Conservation (phyloP, 345 rosid species). For the Heritiera littoralis region DNA sequence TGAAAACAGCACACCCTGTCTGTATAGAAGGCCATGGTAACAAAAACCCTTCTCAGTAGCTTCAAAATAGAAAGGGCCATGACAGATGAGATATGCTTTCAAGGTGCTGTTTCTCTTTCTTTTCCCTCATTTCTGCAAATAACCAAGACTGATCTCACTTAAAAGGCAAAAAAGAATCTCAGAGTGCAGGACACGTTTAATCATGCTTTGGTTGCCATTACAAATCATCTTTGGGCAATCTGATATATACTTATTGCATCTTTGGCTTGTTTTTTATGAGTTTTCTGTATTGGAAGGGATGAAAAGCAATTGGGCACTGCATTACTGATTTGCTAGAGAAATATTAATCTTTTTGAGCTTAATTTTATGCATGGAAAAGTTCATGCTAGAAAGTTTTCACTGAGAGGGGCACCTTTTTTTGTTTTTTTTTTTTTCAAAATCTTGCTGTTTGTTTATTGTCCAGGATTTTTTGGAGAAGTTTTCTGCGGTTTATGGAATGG, state of each 20-base stretch:
- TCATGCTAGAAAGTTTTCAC: not conserved
- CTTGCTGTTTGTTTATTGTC: constrained; percentile 6
- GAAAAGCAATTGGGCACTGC: not conserved
- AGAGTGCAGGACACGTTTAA: not conserved
- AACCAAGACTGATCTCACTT: not conserved
- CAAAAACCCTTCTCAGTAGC: not conserved
- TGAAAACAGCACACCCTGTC: not conserved
- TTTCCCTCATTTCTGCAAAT: not conserved
- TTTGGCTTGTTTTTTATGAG: not conserved
- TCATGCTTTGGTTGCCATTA: not conserved
- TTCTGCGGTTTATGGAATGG: constrained; percentile 98
- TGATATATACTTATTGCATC: not conserved
- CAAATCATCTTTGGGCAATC: not conserved
- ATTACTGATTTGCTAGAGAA: not conserved
- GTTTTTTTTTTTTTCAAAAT: not conserved
- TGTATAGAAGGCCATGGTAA: not conserved
- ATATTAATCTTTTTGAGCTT: constrained; percentile 1
- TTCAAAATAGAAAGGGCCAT: not conserved
- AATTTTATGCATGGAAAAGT: not conserved
- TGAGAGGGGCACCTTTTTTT: constrained; percentile 11
- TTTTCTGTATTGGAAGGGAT: not conserved
- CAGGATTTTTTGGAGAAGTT: constrained; percentile 97
- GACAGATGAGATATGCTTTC: not conserved
- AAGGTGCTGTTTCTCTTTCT: not conserved
- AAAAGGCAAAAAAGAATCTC: not conserved